Conservation (phyloP, 192 early-diverging fungal genomes). For the Podila horticola region DNA sequence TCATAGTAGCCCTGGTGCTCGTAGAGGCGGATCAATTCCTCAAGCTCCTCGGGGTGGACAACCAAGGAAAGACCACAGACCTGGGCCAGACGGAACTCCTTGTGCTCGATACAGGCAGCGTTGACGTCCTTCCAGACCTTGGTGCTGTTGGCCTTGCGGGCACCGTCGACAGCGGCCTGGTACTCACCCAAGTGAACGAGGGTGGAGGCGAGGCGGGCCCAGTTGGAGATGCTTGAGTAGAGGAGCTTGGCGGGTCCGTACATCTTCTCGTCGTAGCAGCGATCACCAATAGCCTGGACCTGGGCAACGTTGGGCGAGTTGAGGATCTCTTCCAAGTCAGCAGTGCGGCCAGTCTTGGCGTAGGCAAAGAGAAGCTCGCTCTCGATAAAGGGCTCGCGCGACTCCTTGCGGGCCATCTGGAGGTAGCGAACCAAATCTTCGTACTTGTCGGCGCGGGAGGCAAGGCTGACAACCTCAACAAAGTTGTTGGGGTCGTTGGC, state of each 20-base stretch:
- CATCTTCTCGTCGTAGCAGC: conserved; percentile 92
- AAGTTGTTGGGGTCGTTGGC: conserved; percentile 93
- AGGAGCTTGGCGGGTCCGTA: conserved; percentile 95
- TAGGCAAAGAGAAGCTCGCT: conserved; percentile 95
- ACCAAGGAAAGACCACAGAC: conserved; percentile 97
- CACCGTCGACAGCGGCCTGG: conserved; percentile 97
- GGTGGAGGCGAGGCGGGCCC: conserved; percentile 96
- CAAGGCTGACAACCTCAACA: conserved; percentile 86
- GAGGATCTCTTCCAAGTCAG: conserved; percentile 96
- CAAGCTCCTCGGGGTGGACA: conserved; percentile 97
- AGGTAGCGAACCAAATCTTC: conserved; percentile 96
- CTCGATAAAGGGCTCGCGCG: conserved; percentile 96
- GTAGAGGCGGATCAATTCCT: conserved; percentile 87
- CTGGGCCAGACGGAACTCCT: conserved; percentile 97
- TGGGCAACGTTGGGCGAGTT: conserved; percentile 94
- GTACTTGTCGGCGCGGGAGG: conserved; percentile 86
- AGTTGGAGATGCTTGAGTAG: conserved; percentile 97
- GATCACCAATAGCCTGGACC: conserved; percentile 89
- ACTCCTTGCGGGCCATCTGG: conserved; percentile 93
- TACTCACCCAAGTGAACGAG: conserved; percentile 96
- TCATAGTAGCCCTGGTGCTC: conserved; percentile 91
- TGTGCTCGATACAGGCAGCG: conserved; percentile 92
- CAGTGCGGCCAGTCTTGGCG: conserved; percentile 92
- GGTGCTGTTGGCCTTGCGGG: conserved; percentile 97
- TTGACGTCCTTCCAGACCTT: conserved; percentile 99